phyloP scores from a whole-genome alignment of 108 stramenopile genomes.

The Cyclotella atomus region DNA sequence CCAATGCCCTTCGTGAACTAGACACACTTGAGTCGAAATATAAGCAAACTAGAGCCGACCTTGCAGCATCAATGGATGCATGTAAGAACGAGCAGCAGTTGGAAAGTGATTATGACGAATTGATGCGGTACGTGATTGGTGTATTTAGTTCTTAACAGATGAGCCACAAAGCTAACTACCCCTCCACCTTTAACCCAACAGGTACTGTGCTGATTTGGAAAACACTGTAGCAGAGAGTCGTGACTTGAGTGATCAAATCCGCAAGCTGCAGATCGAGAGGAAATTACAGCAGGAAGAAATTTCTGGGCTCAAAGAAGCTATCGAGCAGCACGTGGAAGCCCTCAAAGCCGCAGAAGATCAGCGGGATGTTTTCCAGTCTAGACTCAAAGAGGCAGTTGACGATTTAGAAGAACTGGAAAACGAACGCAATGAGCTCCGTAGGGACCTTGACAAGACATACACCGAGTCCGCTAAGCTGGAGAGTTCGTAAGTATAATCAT shows the following conservation, averaged over 20 bases:
- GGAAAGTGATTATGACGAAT: constrained; percentile 33
- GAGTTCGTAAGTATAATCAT: constrained; percentile 22
- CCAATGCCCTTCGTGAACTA: constrained; percentile 31
- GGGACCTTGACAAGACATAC: constrained; percentile 15
- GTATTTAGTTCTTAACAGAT: too few species aligned
- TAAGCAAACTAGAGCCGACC: constrained; percentile 25
- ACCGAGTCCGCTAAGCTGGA: constrained; percentile 14
- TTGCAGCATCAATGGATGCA: constrained; percentile 14
- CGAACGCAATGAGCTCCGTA: constrained; percentile 34
- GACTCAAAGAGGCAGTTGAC: constrained; percentile 46
- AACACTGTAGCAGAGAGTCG: constrained; percentile 2
- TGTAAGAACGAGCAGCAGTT: constrained; percentile 13
- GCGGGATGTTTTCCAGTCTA: constrained; percentile 36
- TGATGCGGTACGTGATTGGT: too few species aligned
- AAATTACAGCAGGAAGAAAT: not conserved
- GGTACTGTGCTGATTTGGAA: constrained; percentile 18
- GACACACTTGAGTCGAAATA: constrained; percentile 31
- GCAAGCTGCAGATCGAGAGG: constrained; percentile 9
- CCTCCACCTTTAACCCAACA: too few species aligned
- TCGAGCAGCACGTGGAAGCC: not conserved
- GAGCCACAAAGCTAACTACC: too few species aligned
- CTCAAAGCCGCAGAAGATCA: constrained; percentile 22
- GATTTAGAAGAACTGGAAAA: constrained; percentile 44
- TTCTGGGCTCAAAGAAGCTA: not conserved
- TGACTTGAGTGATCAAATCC: not conserved